These are phyloP conservation scores for Scheffersomyces illinoinensis DNA, from an alignment of 1,139 yeast genomes.

Conservation along the genomic window DNA sequence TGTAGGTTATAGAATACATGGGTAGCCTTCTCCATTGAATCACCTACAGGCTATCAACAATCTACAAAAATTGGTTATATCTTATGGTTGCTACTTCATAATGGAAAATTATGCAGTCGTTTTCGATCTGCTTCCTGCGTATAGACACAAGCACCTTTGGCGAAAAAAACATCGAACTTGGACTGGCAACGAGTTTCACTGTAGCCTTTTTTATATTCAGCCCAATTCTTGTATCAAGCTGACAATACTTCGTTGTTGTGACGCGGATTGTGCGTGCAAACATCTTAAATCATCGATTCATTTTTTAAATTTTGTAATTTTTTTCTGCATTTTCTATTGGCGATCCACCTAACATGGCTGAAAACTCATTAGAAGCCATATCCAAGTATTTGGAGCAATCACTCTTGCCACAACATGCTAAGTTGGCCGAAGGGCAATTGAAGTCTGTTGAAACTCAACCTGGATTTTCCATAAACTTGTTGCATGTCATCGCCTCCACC, in stretches of 20 bases:
- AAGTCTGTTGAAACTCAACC: conserved; percentile 61
- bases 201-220: neutral
- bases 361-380: conserved; percentile 42
- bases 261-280: neutral
- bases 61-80: too few relatives aligned
- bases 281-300: neutral
- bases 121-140: neutral
- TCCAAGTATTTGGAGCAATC: conserved; percentile 51
- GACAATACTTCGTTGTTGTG: neutral
- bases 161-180: neutral
- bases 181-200: neutral
- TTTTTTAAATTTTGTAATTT: too few relatives aligned
- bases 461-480: conserved; percentile 73
- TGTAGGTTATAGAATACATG: neutral
- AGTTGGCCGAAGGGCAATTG: conserved; percentile 60
- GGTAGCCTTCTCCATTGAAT: neutral
- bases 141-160: neutral
- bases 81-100: too few relatives aligned
- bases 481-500: conserved; percentile 75
- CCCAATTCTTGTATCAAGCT: neutral
- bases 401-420: conserved; percentile 52
- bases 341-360: conserved; percentile 24
- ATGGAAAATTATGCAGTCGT: neutral
- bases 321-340: neutral
- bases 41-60: too few relatives aligned